Conservation (phyloP, 2,329 filamentous ascomycete genomes). For the Parascedosporium putredinis region DNA sequence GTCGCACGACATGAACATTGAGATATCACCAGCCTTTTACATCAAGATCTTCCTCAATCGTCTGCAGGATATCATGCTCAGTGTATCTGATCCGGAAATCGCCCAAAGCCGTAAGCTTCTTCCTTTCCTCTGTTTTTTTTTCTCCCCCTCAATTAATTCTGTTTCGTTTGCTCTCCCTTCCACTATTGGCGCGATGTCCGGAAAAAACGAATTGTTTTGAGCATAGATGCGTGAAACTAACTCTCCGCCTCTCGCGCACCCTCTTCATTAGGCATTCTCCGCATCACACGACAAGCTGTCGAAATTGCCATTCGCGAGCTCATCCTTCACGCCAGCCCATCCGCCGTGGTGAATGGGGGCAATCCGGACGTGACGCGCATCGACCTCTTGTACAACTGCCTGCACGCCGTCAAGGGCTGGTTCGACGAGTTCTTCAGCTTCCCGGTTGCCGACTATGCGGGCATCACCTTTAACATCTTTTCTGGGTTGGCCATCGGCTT, state of each 20-base stretch:
- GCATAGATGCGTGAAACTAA: background rate
- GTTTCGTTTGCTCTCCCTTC: too few species aligned
- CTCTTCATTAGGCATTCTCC: background rate
- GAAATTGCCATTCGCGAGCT: slow-evolving; percentile 1
- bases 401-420: slow-evolving; percentile 24
- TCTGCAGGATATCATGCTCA: slow-evolving; percentile 4
- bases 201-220: too few species aligned
- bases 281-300: background rate
- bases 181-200: too few species aligned
- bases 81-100: background rate
- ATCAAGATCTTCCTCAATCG: background rate
- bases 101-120: slow-evolving; percentile 3
- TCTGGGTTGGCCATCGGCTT: slow-evolving; percentile 25
- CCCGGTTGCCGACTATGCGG: slow-evolving; percentile 18
- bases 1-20: slow-evolving; percentile 17
- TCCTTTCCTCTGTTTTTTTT: too few species aligned
- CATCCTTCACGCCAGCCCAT: slow-evolving; percentile 1
- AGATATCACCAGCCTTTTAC: slow-evolving; percentile 10
- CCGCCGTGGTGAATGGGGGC: background rate
- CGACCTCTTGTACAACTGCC: slow-evolving; percentile 25
- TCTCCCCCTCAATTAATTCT: too few species aligned
- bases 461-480: slow-evolving; percentile 23
- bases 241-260: background rate
- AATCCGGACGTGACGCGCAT: slow-evolving; percentile 15
- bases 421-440: slow-evolving; percentile 26